Evolutionary conservation across 352 stramenopile species (phyloP).

Genomic region (Paralagenidium karlingii): DNA sequence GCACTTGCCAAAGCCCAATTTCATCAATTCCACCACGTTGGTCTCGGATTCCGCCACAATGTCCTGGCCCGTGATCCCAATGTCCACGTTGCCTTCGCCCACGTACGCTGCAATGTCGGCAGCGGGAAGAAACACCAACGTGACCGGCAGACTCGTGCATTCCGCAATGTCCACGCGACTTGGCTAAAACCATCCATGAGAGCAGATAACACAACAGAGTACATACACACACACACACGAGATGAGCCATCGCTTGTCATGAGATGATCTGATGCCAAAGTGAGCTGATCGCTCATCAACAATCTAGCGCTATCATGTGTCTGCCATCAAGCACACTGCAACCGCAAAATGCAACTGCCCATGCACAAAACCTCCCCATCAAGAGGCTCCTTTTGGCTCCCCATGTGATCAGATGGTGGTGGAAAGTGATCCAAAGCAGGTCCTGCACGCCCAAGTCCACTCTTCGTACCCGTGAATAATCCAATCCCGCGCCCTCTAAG

Average conservation of each 20-base stretch:
- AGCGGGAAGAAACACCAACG: constrained; percentile 95
- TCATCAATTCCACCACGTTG: constrained; percentile 86
- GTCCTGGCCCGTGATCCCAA: constrained; percentile 96
- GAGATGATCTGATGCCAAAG: too few species aligned
- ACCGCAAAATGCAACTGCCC: too few species aligned
- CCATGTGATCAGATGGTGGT: not conserved
- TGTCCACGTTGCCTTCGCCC: constrained; percentile 95
- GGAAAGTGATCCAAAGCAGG: too few species aligned
- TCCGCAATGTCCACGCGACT: constrained; percentile 88
- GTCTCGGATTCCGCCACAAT: constrained; percentile 89
- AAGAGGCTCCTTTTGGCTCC: not conserved
- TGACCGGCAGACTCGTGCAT: constrained; percentile 90
- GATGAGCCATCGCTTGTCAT: too few species aligned
- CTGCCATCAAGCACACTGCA: too few species aligned
- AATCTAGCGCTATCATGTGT: too few species aligned
- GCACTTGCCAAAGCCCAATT: constrained; percentile 95
- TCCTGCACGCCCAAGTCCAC: too few species aligned
- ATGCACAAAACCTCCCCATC: too few species aligned
- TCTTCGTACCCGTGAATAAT: constrained; percentile 89
- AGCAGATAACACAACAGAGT: not conserved
- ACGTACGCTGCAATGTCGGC: constrained; percentile 97
- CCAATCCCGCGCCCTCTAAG: constrained; percentile 91
- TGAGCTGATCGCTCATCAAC: too few species aligned
- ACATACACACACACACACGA: too few species aligned
- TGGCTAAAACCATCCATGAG: constrained; percentile 15